These are phyloP conservation scores for grape (Vitis vinifera) DNA, from an alignment of 164 flowering plant species.

Conservation along the genomic window DNA sequence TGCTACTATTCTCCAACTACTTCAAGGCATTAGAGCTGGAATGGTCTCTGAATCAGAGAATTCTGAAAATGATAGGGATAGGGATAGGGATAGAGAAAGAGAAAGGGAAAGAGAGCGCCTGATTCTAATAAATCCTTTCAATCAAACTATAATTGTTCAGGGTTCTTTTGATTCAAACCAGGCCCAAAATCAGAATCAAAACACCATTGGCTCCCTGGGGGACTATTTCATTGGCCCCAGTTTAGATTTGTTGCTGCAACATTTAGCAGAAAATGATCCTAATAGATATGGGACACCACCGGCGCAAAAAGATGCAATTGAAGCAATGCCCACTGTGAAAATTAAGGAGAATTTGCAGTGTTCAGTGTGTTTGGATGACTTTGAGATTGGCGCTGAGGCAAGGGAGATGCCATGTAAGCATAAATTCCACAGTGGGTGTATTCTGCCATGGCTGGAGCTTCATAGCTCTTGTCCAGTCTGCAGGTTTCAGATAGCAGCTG, in stretches of 20 bases:
- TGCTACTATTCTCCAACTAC: constrained; percentile 58
- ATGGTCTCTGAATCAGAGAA: constrained; percentile 41
- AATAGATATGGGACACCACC: constrained; percentile 91
- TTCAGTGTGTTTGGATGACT: constrained; percentile 80
- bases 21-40: constrained; percentile 56
- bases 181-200: constrained; percentile 24
- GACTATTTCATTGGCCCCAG: constrained; percentile 80
- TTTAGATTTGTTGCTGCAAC: constrained; percentile 76
- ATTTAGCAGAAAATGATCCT: constrained; percentile 86
- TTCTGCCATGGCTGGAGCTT: constrained; percentile 81
- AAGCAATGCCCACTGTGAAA: constrained; percentile 69
- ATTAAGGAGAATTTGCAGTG: constrained; percentile 53
- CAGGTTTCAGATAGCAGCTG: constrained; percentile 69
- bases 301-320: constrained; percentile 72
- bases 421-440: constrained; percentile 70
- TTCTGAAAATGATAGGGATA: constrained; percentile 23
- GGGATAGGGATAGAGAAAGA: constrained; percentile 12
- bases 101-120: constrained; percentile 40
- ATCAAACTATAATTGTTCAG: constrained; percentile 51
- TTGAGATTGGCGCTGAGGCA: constrained; percentile 62
- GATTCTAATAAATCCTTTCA: constrained; percentile 56
- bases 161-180: constrained; percentile 36
- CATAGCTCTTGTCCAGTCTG: constrained; percentile 94
- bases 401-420: constrained; percentile 93
- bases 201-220: constrained; percentile 51